Base-by-base conservation (phyloP, 2,329 filamentous ascomycete species). In the Ophiocordyceps sinensis region DNA sequence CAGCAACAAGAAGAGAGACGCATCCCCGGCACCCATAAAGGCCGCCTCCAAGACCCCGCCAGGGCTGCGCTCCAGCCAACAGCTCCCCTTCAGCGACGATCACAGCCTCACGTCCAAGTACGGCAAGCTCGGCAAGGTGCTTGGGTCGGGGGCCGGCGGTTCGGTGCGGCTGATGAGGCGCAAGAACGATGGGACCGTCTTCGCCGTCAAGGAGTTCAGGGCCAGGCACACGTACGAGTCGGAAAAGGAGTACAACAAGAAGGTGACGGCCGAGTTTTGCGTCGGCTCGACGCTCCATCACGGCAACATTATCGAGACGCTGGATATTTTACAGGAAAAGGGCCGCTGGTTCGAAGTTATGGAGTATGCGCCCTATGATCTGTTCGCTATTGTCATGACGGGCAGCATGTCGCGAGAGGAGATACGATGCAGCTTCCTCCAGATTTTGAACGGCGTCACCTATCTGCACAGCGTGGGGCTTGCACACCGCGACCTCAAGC, bases 331-430 rank as follows among this genome's bases (percentile, higher is more conserved):
- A 11, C 85, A 93, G 50, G 91, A 98, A 63, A 91, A 89, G 61
- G 79, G 77, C 39, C 87, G 82, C 48, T 98, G 91, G 86, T 98
- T 87, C 54, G 89, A 96, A 56, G 91, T 98, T 35, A 98, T 98
- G 91, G 91, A 98, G 57, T 98, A 94, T 55, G 91, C 88, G 11
- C 91, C 91, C 0, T 98, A 72, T 55, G 91, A 98, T 59, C 72
- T 98, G 28, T 98, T 98, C 58, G 91, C 91, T 12, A 94, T 93
- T 48, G 91, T 98, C 49, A 98, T 98, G 91, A 96, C 91, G 0
- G 91, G 91, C 30, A 94, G 87, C 63, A 98, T 98, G 91, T 77
- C 77, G 34, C 79, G 86, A 44, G 83, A 94, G 51, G 91, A 98
- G 59, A 76, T 96, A 45, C 80, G 79, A 4, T 98, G 91, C 61